Percentiles rank a stretch among this genome's conserved stretches.
Conservation (phyloP, 192 early-diverging fungal genomes). For the Entomortierella parvispora region DNA sequence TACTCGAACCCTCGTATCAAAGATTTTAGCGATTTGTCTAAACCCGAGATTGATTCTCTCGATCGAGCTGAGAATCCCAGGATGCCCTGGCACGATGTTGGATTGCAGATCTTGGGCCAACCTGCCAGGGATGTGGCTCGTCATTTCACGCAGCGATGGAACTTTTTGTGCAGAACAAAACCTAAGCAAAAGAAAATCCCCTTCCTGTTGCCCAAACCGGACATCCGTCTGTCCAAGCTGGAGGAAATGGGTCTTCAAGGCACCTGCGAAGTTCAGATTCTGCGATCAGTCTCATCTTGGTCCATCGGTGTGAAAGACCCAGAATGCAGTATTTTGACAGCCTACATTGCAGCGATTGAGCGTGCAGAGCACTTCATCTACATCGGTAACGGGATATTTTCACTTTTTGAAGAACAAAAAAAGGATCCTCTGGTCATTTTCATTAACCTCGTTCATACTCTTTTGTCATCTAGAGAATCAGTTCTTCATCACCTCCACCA, state of each 20-base stretch:
- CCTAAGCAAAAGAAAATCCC: constrained; percentile 66
- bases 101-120: constrained; percentile 77
- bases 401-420: not conserved
- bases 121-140: constrained; percentile 81
- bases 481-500: constrained; percentile 78
- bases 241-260: constrained; percentile 64
- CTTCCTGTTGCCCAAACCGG: constrained; percentile 76
- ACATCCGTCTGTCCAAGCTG: constrained; percentile 57
- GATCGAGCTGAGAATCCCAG: constrained; percentile 64
- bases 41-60: constrained; percentile 59
- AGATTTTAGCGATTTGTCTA: constrained; percentile 72
- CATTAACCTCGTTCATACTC: not conserved
- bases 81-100: constrained; percentile 92
- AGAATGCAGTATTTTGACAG: constrained; percentile 78
- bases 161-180: constrained; percentile 74
- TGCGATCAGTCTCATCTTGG: constrained; percentile 76
- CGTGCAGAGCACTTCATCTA: constrained; percentile 84
- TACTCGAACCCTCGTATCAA: constrained; percentile 85
- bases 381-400: constrained; percentile 62
- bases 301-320: constrained; percentile 68
- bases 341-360: constrained; percentile 80
- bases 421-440: too few relatives aligned
- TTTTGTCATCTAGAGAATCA: constrained; percentile 72
- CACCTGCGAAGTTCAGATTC: constrained; percentile 69
- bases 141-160: constrained; percentile 90